These are phyloP conservation scores for Glycine latifolia DNA, from an alignment of 306 rosid species.

Conservation along the genomic window DNA sequence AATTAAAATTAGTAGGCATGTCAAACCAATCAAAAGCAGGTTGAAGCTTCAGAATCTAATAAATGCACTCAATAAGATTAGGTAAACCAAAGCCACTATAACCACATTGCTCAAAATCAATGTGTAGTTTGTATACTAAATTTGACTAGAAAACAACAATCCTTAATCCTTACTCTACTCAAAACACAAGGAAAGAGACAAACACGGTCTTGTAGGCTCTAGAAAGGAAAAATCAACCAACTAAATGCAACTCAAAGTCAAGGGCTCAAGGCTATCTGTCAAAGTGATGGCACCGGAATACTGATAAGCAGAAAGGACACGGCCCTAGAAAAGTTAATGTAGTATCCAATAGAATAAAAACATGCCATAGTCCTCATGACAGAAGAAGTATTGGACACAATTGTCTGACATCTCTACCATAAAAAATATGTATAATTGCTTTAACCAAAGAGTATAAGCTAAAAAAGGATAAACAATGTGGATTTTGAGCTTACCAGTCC, in stretches of 20 bases:
- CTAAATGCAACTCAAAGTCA: slow-evolving; percentile 40
- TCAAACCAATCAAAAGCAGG: slow-evolving; percentile 34
- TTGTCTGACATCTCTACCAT: slow-evolving; percentile 43
- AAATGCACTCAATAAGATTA: slow-evolving; percentile 25
- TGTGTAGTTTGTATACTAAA: slow-evolving; percentile 11
- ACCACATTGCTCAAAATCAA: slow-evolving; percentile 40
- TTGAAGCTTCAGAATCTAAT: slow-evolving; percentile 43
- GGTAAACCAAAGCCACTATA: slow-evolving; percentile 24
- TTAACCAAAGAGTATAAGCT: slow-evolving; percentile 34
- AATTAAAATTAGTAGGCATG: slow-evolving; percentile 37
- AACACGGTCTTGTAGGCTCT: not conserved
- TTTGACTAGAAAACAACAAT: slow-evolving; percentile 38
- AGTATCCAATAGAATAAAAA: slow-evolving; percentile 29
- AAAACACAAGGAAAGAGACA: slow-evolving; percentile 41
- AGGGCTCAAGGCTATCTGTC: slow-evolving; percentile 29
- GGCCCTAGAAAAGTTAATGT: slow-evolving; percentile 31
- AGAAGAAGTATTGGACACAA: slow-evolving; percentile 34
- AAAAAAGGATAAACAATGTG: slow-evolving; percentile 2
- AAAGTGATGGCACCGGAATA: slow-evolving; percentile 14
- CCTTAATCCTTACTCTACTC: slow-evolving; percentile 22
- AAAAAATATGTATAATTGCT: slow-evolving; percentile 24
- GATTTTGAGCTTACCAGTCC: slow-evolving; percentile 68
- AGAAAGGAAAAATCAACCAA: slow-evolving; percentile 17
- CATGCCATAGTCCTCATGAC: slow-evolving; percentile 2
- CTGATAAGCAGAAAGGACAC: slow-evolving; percentile 36